These are phyloP conservation scores for Fusarium verticillioides DNA, from an alignment of 2,329 filamentous ascomycete genomes.

Conservation along the genomic window DNA sequence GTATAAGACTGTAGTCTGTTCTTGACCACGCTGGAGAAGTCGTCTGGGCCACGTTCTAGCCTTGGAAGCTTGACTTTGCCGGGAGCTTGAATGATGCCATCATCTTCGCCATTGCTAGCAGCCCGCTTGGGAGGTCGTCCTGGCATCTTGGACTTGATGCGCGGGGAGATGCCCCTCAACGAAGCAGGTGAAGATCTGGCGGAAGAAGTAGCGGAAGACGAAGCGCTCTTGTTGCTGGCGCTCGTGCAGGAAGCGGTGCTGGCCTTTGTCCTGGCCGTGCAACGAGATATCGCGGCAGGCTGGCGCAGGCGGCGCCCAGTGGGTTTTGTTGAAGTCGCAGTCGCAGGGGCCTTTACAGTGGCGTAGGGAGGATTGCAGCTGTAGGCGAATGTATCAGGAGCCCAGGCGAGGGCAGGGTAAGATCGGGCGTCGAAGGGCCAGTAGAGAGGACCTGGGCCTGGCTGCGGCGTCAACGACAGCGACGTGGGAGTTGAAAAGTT, in stretches of 20 bases:
- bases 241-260: slow-evolving; percentile 23
- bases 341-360: slow-evolving; percentile 29
- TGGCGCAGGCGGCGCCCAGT: slow-evolving; percentile 42
- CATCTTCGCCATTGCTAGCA: slow-evolving; percentile 47
- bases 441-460: slow-evolving; percentile 13
- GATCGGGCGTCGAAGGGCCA: slow-evolving; percentile 37
- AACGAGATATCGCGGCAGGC: slow-evolving; percentile 35
- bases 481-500: slow-evolving; percentile 34
- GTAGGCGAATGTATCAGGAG: slow-evolving; percentile 31
- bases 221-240: slow-evolving; percentile 17
- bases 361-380: slow-evolving; percentile 18
- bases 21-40: slow-evolving; percentile 68
- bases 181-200: slow-evolving; percentile 27
- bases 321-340: slow-evolving; percentile 30
- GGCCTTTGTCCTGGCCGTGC: slow-evolving; percentile 26
- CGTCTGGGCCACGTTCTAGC: slow-evolving; percentile 59
- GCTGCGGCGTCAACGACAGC: slow-evolving; percentile 20
- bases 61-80: slow-evolving; percentile 61
- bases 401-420: slow-evolving; percentile 35
- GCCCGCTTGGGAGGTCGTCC: slow-evolving; percentile 40
- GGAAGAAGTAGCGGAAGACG: slow-evolving; percentile 20
- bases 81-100: slow-evolving; percentile 40
- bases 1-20: slow-evolving; percentile 65
- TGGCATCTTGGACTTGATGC: slow-evolving; percentile 39
- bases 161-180: slow-evolving; percentile 32